Base-by-base conservation (phyloP, 495 filamentous ascomycete species). In the Talaromyces stipitatus region DNA sequence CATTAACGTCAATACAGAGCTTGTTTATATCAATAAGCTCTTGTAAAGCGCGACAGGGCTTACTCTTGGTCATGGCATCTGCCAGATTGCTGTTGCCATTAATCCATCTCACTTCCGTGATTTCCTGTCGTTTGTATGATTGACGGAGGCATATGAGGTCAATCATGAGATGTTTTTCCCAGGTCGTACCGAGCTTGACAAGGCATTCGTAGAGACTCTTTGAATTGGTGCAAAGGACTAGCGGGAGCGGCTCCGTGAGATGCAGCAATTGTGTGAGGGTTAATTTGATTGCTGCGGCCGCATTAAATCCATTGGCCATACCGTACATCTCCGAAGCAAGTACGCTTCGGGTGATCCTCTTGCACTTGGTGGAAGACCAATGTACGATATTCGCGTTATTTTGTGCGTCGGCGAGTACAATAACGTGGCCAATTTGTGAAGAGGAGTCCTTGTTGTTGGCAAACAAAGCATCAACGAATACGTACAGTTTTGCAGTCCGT, bases 21-120 rank as follows among this genome's bases (percentile, higher is more conserved):
- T 10, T 50, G 30, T 64, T 64, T 24, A 50, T 60, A 55, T 64
- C 29, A 27, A 64, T 60, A 10, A 64, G 46, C 2, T 53, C 6
- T 36, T 57, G 30, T 16, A 64, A 28, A n/a, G 36, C 27, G 10
- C 27, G 41, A 26, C 30, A 54, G 0, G 30, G 30, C 22, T 57
- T 63, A 4, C 5, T 2, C 38, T 65, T 65, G 6, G 45, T 65
- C 52, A 62, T 65, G 20, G 58, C 11, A 33, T 65, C 30, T 4
- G 33, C 33, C 1, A 45, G 55, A 52, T 65, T 65, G 29, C 12
- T 28, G 46, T 58, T 24, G 3, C 51, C 32, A 29, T 54, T 52
- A 30, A 65, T 61, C 55, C 47, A 65, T 56, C 26, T 52, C 12
- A 65, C 30, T 27, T 65, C 29, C 30, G 50, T 50, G 18, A 62